These are phyloP conservation scores for Claviceps sorghi DNA, from an alignment of 2,329 filamentous ascomycete genomes.

Conservation along the genomic window DNA sequence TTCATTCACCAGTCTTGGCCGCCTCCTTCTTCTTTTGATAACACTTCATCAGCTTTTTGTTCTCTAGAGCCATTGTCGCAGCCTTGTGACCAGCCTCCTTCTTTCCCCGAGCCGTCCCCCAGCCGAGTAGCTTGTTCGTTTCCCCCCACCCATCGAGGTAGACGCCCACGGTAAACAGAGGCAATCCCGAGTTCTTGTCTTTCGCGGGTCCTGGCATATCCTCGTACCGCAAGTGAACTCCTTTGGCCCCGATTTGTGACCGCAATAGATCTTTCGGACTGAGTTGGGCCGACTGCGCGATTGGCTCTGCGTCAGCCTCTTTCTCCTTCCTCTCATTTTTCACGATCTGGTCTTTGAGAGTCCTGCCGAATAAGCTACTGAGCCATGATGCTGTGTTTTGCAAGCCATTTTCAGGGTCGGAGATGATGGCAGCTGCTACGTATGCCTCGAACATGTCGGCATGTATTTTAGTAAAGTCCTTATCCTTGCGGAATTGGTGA, in stretches of 20 bases:
- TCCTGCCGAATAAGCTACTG: conserved; percentile 56
- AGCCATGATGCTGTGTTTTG: conserved; percentile 54
- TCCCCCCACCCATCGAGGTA: conserved; percentile 58
- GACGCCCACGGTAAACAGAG: conserved; percentile 47
- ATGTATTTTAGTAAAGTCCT: conserved; percentile 54
- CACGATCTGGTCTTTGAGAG: conserved; percentile 40
- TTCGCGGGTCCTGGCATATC: conserved; percentile 38
- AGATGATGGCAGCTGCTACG: conserved; percentile 61
- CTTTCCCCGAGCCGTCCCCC: conserved; percentile 50
- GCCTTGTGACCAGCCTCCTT: conserved; percentile 55
- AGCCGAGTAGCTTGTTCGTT: conserved; percentile 44
- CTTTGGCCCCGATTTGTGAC: conserved; percentile 35
- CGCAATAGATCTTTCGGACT: conserved; percentile 19
- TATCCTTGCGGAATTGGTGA: conserved; percentile 23
- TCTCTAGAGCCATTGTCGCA: conserved; percentile 46
- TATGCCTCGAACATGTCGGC: conserved; percentile 90
- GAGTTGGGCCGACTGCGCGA: background rate
- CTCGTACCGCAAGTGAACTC: conserved; percentile 46
- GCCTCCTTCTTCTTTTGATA: conserved; percentile 31
- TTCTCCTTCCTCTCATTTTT: conserved; percentile 10
- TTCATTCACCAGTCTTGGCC: background rate
- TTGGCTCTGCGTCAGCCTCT: background rate
- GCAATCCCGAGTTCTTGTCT: conserved; percentile 37
- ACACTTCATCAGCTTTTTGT: conserved; percentile 47
- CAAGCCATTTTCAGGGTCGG: conserved; percentile 49